phyloP scores from a whole-genome alignment of 768 basidiomycete species.

The Neoboletus brunneissimus region DNA sequence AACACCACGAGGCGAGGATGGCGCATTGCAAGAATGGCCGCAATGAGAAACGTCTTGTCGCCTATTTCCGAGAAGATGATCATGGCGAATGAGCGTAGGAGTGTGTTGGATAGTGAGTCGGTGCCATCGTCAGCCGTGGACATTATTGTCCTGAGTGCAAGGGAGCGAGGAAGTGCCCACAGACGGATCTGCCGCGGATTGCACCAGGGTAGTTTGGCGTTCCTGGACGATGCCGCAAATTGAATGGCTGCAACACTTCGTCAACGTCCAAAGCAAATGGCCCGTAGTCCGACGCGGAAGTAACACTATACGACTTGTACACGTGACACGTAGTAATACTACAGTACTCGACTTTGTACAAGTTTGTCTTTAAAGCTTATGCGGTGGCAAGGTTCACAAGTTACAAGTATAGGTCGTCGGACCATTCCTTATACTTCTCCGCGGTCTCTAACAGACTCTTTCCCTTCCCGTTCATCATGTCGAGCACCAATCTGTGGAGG shows the following conservation, averaged over 20 bases:
- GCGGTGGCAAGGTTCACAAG: too few relatives aligned
- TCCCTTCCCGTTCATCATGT: too few relatives aligned
- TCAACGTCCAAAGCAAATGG: not conserved
- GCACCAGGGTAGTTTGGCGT: not conserved
- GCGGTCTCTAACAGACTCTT: too few relatives aligned
- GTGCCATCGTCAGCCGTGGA: conserved; percentile 14
- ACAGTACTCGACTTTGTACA: too few relatives aligned
- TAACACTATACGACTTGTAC: not conserved
- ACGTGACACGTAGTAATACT: not conserved
- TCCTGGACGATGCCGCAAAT: not conserved
- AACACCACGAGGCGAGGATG: conserved; percentile 87
- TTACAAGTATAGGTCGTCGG: conserved; percentile 15
- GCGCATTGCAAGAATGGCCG: conserved; percentile 91
- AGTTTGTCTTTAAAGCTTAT: too few relatives aligned
- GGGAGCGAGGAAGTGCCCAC: not conserved
- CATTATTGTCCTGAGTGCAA: conserved; percentile 16
- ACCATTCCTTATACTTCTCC: too few relatives aligned
- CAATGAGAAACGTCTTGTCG: conserved; percentile 89
- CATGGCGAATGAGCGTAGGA: conserved; percentile 81
- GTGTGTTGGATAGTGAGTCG: conserved; percentile 39
- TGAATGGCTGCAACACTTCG: not conserved
- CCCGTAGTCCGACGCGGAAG: not conserved
- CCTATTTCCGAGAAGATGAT: conserved; percentile 93
- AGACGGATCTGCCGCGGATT: conserved; percentile 2
- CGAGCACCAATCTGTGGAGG: too few relatives aligned